Percentiles rank a stretch among this genome's conserved stretches.
Conservation (phyloP, 2,329 filamentous ascomycete genomes). For the Colletotrichum salicis region DNA sequence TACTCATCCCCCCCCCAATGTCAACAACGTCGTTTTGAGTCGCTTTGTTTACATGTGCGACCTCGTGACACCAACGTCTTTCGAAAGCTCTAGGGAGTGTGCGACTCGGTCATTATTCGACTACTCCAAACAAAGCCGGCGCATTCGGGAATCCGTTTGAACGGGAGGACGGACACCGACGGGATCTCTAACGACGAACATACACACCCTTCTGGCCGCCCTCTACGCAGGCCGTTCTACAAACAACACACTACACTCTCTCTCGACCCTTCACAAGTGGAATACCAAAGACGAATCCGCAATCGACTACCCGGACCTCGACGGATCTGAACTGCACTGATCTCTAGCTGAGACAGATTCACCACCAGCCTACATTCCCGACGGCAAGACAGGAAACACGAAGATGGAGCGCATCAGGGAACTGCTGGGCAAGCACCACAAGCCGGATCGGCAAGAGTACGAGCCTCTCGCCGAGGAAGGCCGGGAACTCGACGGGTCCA, state of each 20-base stretch:
- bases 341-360: background rate
- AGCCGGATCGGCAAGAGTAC: conserved; percentile 35
- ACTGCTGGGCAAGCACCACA: conserved; percentile 24
- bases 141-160: background rate
- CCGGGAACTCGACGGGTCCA: conserved; percentile 42
- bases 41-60: background rate
- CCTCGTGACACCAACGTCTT: background rate
- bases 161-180: conserved; percentile 1
- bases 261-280: background rate
- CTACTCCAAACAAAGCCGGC: background rate
- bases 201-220: background rate
- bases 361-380: background rate
- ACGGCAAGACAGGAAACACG: background rate
- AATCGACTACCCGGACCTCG: background rate
- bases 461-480: conserved; percentile 42
- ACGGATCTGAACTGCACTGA: background rate
- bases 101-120: background rate
- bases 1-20: background rate
- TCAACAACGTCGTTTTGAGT: background rate
- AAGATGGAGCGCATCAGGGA: conserved; percentile 34
- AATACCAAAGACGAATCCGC: background rate
- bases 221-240: background rate
- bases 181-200: conserved; percentile 4
- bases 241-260: background rate
- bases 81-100: background rate